Percentiles rank a stretch among this genome's conserved stretches.
Conservation (phyloP, 2,329 filamentous ascomycete genomes). For the Fusarium sambucinum region DNA sequence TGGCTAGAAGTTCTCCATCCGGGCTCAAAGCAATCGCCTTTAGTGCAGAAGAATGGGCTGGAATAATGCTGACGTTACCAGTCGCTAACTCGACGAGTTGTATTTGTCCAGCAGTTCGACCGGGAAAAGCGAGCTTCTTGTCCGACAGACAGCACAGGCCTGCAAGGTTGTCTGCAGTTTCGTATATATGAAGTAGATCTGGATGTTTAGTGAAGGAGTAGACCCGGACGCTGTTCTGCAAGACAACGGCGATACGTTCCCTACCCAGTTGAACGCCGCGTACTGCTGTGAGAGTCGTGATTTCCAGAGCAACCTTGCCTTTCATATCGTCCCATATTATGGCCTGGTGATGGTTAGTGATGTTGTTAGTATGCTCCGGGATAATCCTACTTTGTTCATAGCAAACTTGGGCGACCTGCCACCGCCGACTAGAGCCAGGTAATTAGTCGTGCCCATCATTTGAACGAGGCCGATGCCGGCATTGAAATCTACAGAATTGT, state of each 20-base stretch:
- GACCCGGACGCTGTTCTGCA: slow-evolving; percentile 84
- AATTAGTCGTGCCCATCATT: slow-evolving; percentile 89
- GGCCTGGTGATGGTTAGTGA: slow-evolving; percentile 61
- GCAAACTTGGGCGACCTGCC: slow-evolving; percentile 87
- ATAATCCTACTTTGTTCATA: slow-evolving; percentile 76
- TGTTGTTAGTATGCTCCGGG: neutral
- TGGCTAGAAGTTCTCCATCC: slow-evolving; percentile 85
- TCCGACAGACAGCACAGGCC: slow-evolving; percentile 84
- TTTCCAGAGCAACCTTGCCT: slow-evolving; percentile 77
- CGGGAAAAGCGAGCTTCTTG: slow-evolving; percentile 83
- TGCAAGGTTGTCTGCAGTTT: slow-evolving; percentile 86
- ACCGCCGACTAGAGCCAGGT: slow-evolving; percentile 89
- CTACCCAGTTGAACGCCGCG: slow-evolving; percentile 82
- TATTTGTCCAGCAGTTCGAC: slow-evolving; percentile 87
- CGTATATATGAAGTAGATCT: slow-evolving; percentile 78
- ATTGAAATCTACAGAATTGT: slow-evolving; percentile 72
- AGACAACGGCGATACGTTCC: slow-evolving; percentile 81
- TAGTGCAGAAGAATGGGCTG: slow-evolving; percentile 84
- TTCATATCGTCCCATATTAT: slow-evolving; percentile 93
- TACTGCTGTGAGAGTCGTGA: slow-evolving; percentile 84
- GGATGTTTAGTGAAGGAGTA: slow-evolving; percentile 83
- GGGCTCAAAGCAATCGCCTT: slow-evolving; percentile 82
- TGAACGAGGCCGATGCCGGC: slow-evolving; percentile 84
- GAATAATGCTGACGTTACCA: slow-evolving; percentile 91
- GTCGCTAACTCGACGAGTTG: slow-evolving; percentile 84